A percentile compares a stretch with the other conserved stretches of the same genome.
Evolutionary conservation across 2,329 filamentous ascomycete species (phyloP).

Genomic region (Cytospora leucostoma): DNA sequence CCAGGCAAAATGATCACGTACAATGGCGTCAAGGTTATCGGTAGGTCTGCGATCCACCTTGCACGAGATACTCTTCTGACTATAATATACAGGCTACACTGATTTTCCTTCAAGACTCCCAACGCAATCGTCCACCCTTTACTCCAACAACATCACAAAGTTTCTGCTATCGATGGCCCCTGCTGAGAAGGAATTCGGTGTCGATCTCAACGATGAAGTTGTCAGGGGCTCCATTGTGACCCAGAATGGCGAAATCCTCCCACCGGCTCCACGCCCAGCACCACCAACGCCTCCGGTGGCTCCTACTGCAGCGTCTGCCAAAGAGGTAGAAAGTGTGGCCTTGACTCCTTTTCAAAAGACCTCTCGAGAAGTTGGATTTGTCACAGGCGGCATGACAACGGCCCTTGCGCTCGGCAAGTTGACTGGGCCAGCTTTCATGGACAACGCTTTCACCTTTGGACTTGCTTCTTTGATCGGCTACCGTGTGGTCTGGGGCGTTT

Average conservation of each 20-base stretch:
- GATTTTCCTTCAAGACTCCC: slow-evolving; percentile 84
- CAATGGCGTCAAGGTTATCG: slow-evolving; percentile 82
- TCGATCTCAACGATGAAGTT: slow-evolving; percentile 82
- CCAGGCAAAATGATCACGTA: slow-evolving; percentile 70
- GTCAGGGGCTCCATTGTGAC: slow-evolving; percentile 84
- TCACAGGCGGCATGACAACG: slow-evolving; percentile 77
- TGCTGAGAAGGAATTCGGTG: slow-evolving; percentile 74
- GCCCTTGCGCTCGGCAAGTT: slow-evolving; percentile 76
- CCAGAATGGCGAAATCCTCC: slow-evolving; percentile 72
- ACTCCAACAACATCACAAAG: slow-evolving; percentile 93
- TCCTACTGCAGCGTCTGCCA: slow-evolving; percentile 52
- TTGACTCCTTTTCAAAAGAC: slow-evolving; percentile 82
- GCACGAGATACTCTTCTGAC: background rate
- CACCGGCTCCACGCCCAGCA: slow-evolving; percentile 70
- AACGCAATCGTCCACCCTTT: slow-evolving; percentile 85
- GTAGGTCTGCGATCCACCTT: slow-evolving; percentile 44
- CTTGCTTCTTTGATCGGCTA: slow-evolving; percentile 86
- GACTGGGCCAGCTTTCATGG: slow-evolving; percentile 83
- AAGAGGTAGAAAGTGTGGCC: slow-evolving; percentile 62
- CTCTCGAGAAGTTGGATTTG: slow-evolving; percentile 70
- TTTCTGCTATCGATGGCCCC: slow-evolving; percentile 81
- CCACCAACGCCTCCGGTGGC: slow-evolving; percentile 57
- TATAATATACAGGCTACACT: slow-evolving; percentile 64
- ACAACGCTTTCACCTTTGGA: slow-evolving; percentile 81
- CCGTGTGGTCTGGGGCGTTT: slow-evolving; percentile 84